Percentiles rank a stretch among this genome's conserved stretches.
phyloP scores from a whole-genome alignment of 768 basidiomycete species.

The Boletus rubescentipes region DNA sequence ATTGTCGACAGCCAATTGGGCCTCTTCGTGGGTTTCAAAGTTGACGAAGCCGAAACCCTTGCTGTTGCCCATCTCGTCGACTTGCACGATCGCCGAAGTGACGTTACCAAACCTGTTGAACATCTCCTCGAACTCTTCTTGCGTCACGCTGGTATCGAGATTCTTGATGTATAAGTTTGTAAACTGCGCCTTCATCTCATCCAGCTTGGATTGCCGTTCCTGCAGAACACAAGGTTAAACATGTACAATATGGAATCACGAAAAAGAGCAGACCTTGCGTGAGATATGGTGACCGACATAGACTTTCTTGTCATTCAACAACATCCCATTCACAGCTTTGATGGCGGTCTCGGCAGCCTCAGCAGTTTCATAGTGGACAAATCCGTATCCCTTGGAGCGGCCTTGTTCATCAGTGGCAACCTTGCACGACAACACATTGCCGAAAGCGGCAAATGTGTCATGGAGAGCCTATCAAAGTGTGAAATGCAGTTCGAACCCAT shows the following conservation, averaged over 20 bases:
- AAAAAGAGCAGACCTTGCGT: conserved; percentile 65
- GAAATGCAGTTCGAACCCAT: not conserved
- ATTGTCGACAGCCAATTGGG: conserved; percentile 82
- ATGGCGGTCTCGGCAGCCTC: conserved; percentile 96
- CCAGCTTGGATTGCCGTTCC: conserved; percentile 98
- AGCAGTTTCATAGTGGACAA: conserved; percentile 98
- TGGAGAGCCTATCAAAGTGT: conserved; percentile 75
- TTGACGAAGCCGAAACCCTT: conserved; percentile 99
- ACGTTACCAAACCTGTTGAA: conserved; percentile 78
- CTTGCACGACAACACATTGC: conserved; percentile 98
- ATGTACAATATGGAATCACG: too few species aligned
- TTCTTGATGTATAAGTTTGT: conserved; percentile 99
- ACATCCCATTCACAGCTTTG: conserved; percentile 98
- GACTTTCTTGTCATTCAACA: conserved; percentile 99
- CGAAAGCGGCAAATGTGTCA: conserved; percentile 98
- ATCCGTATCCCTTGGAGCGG: conserved; percentile 95
- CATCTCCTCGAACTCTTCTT: conserved; percentile 83
- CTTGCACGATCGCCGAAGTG: conserved; percentile 83
- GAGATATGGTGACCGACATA: conserved; percentile 97
- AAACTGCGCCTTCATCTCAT: conserved; percentile 96
- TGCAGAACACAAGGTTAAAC: conserved; percentile 26
- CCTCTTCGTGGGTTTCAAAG: conserved; percentile 90
- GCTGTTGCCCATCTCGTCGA: conserved; percentile 88
- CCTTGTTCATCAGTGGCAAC: conserved; percentile 96
- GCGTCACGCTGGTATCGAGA: conserved; percentile 77